Percentiles rank a stretch among this genome's conserved stretches.
Conservation (phyloP, 345 rosid genomes). For the Moricandia arvensis region DNA sequence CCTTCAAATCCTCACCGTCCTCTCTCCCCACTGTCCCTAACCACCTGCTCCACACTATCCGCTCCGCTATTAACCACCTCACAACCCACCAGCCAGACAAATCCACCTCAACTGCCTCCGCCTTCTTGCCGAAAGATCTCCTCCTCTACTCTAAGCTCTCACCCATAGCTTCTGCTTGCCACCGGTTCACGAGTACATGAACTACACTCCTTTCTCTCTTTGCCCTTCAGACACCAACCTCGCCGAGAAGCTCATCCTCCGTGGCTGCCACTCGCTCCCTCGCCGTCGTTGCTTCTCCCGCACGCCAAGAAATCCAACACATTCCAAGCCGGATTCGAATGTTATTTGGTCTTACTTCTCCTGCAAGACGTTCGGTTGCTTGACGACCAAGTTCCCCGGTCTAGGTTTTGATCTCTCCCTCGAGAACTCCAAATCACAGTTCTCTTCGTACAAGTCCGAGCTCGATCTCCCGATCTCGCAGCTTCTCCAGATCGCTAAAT, state of each 20-base stretch:
- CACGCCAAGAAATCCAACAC: slow-evolving; percentile 41
- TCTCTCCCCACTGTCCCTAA: slow-evolving; percentile 59
- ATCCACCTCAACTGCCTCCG: neutral
- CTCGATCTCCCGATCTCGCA: slow-evolving; percentile 86
- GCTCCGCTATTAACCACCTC: slow-evolving; percentile 91
- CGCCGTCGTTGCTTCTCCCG: slow-evolving; percentile 97
- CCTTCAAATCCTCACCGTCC: slow-evolving; percentile 47
- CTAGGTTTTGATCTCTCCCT: slow-evolving; percentile 58
- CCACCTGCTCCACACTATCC: slow-evolving; percentile 76
- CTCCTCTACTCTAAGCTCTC: slow-evolving; percentile 71
- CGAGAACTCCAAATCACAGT: slow-evolving; percentile 46
- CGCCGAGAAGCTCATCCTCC: slow-evolving; percentile 80
- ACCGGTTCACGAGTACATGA: slow-evolving; percentile 85
- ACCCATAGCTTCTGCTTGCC: slow-evolving; percentile 87
- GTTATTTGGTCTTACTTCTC: slow-evolving; percentile 70
- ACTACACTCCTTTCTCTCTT: slow-evolving; percentile 71
- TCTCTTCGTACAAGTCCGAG: slow-evolving; percentile 58
- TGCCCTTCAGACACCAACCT: slow-evolving; percentile 80
- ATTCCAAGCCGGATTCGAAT: slow-evolving; percentile 56
- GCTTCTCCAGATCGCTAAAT: slow-evolving; percentile 66
- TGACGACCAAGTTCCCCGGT: slow-evolving; percentile 49
- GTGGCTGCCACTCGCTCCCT: slow-evolving; percentile 93
- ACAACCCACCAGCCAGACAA: slow-evolving; percentile 62
- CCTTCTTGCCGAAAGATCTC: slow-evolving; percentile 65
- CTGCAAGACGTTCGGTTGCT: slow-evolving; percentile 74